Base-by-base conservation (phyloP, 2,329 filamentous ascomycete genomes). In the Fusarium napiforme region DNA sequence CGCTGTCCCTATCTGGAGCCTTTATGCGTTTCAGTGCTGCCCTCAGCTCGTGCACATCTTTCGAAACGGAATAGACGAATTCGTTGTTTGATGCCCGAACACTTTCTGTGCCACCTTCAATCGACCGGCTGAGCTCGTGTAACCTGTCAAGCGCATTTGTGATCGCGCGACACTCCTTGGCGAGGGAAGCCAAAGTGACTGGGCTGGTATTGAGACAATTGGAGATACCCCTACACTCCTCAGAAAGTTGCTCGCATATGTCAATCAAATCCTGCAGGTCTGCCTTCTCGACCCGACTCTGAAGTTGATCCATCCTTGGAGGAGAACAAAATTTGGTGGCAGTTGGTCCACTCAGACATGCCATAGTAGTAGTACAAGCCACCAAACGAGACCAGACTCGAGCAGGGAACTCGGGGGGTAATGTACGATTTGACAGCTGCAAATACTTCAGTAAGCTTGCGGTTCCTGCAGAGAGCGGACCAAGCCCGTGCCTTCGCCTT, bases 201-300 rank as follows among this genome's bases (percentile, higher is more conserved):
- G 77, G 77, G n/a, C 74, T 76, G 21, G 77, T 78, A 47, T 78
- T 78, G 37, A 78, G 75, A 46, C 70, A 78, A 47, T 77, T 78
- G 56, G 77, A 75, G 39, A 78, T 69, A 55, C 64, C 64, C 52
- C 58, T 74, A 68, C 74, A 78, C 45, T 78, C 77, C 18, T 72
- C 65, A n/a, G 77, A 70, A 34, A 78, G 70, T 42, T 77, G 77
- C n/a, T 69, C 67, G 65, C 77, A 78, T 46, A 74, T 71, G 34
- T 74, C 68, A 40, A 78, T 77, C 34, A 78, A 60, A 46, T 78
- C 75, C 36, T 78, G 67, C 37, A 78, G 63, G 56, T 59, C 73
- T 66, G 77, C 74, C 52, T 72, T 75, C 57, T 75, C 69, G 50
- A 78, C 62, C 52, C 76, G 76, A 53, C 47, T 69, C 46, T 69